Percentiles rank a stretch among this genome's conserved stretches.
phyloP scores from a whole-genome alignment of 345 rosid species.

The Laguncularia racemosa region DNA sequence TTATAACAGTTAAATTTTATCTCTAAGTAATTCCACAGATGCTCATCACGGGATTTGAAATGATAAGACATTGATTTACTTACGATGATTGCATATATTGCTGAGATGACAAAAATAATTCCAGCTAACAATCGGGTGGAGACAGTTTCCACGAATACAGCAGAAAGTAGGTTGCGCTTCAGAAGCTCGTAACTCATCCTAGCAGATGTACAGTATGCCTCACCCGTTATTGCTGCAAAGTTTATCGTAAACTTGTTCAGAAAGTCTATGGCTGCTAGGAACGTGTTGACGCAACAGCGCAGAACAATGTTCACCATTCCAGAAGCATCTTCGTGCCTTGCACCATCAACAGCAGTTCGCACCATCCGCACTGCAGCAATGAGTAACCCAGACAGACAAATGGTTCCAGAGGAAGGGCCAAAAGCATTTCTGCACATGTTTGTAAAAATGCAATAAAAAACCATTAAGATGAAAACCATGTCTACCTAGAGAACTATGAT shows the following conservation, averaged over 20 bases:
- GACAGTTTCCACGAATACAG: constrained; percentile 80
- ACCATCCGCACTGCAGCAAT: constrained; percentile 62
- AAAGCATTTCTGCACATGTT: constrained; percentile 64
- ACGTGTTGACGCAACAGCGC: constrained; percentile 53
- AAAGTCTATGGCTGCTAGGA: constrained; percentile 60
- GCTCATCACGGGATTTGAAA: neutral
- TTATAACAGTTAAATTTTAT: too few species aligned
- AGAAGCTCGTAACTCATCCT: constrained; percentile 88
- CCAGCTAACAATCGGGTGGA: constrained; percentile 76
- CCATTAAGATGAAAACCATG: neutral
- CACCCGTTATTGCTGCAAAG: constrained; percentile 92
- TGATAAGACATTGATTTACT: constrained; percentile 11
- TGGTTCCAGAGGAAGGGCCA: constrained; percentile 79
- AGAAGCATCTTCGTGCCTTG: constrained; percentile 56
- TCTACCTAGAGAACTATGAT: neutral
- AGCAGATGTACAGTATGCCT: constrained; percentile 79
- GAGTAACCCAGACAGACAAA: constrained; percentile 85
- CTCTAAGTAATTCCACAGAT: too few species aligned
- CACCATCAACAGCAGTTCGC: constrained; percentile 74
- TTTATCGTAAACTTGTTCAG: constrained; percentile 89
- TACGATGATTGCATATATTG: constrained; percentile 70
- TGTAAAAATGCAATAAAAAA: constrained; percentile 6
- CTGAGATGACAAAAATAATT: constrained; percentile 60
- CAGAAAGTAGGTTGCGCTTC: constrained; percentile 82
- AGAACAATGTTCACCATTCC: constrained; percentile 61